Conservation (phyloP, 2,329 filamentous ascomycete genomes). For the Fusarium setosum region DNA sequence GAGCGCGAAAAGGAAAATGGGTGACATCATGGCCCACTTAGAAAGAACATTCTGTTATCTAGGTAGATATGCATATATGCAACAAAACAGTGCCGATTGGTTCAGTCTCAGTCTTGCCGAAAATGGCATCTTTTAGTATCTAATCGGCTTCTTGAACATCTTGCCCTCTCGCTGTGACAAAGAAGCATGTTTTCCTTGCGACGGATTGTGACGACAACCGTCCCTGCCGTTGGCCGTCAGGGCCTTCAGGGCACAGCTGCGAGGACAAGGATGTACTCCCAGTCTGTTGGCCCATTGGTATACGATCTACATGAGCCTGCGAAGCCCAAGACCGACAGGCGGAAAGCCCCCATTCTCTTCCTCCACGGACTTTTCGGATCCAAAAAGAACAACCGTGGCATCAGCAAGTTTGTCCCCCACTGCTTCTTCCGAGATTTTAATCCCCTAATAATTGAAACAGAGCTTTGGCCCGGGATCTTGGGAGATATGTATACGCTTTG, state of each 20-base stretch:
- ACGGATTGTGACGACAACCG: conserved; percentile 14
- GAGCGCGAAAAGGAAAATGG: conserved; percentile 3
- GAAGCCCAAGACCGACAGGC: conserved; percentile 50
- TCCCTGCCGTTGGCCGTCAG: conserved; percentile 6
- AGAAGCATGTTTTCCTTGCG: conserved; percentile 32
- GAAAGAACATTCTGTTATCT: neutral
- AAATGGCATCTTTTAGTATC: conserved; percentile 36
- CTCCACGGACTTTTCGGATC: conserved; percentile 95
- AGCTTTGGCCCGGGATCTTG: conserved; percentile 82
- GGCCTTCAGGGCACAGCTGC: neutral
- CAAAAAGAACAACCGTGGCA: conserved; percentile 93
- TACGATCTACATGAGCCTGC: conserved; percentile 75
- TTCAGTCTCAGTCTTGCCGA: conserved; percentile 14
- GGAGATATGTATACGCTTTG: conserved; percentile 83
- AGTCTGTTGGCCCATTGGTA: conserved; percentile 56
- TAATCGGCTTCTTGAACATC: conserved; percentile 29
- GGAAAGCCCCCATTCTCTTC: conserved; percentile 78
- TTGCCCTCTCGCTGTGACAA: conserved; percentile 8
- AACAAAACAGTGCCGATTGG: conserved; percentile 28
- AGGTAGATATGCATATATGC: conserved; percentile 38
- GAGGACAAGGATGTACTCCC: conserved; percentile 34
- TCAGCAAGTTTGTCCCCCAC: conserved; percentile 81
- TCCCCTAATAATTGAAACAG: conserved; percentile 55
- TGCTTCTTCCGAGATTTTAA: rapidly evolving
- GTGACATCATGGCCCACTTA: conserved; percentile 28